Evolutionary conservation across 2,329 filamentous ascomycete species (phyloP).

Genomic region (Ophiobolus disseminans): DNA sequence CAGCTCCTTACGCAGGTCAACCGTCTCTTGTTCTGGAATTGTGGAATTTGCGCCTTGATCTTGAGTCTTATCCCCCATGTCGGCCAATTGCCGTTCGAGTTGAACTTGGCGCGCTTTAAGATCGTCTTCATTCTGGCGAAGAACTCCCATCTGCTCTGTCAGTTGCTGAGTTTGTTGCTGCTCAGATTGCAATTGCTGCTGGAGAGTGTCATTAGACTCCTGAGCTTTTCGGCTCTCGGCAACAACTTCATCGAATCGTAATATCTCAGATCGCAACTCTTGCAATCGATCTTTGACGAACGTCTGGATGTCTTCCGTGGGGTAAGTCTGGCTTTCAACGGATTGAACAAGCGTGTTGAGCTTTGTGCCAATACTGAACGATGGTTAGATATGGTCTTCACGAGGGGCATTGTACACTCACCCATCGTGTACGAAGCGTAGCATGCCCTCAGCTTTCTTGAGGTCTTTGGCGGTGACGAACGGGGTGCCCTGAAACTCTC

Average conservation of each 20-base stretch:
- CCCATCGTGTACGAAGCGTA: slow-evolving; percentile 31
- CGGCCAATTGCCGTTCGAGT: slow-evolving; percentile 23
- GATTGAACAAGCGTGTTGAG: slow-evolving; percentile 15
- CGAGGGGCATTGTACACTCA: slow-evolving; percentile 11
- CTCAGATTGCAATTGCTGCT: slow-evolving; percentile 22
- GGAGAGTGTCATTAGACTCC: slow-evolving; percentile 21
- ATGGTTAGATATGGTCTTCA: background rate
- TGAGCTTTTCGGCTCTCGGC: slow-evolving; percentile 18
- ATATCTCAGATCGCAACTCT: slow-evolving; percentile 21
- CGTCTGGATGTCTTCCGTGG: slow-evolving; percentile 12
- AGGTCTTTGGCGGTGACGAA: slow-evolving; percentile 29
- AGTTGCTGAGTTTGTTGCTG: slow-evolving; percentile 20
- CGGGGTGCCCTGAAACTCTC: slow-evolving; percentile 21
- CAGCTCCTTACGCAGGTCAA: slow-evolving; percentile 20
- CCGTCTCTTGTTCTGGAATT: slow-evolving; percentile 13
- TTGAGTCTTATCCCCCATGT: slow-evolving; percentile 9
- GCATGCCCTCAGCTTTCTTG: slow-evolving; percentile 29
- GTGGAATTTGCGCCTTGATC: slow-evolving; percentile 1
- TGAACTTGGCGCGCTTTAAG: slow-evolving; percentile 13
- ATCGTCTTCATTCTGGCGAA: slow-evolving; percentile 17
- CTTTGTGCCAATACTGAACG: slow-evolving; percentile 26
- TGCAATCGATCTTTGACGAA: slow-evolving; percentile 24
- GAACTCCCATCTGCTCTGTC: slow-evolving; percentile 10
- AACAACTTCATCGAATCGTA: slow-evolving; percentile 28
- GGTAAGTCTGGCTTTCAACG: background rate